A percentile compares a stretch with the other conserved stretches of the same genome.
These are phyloP conservation scores for Scutellaria minor DNA, from an alignment of 257 asterid genomes.

Conservation along the genomic window DNA sequence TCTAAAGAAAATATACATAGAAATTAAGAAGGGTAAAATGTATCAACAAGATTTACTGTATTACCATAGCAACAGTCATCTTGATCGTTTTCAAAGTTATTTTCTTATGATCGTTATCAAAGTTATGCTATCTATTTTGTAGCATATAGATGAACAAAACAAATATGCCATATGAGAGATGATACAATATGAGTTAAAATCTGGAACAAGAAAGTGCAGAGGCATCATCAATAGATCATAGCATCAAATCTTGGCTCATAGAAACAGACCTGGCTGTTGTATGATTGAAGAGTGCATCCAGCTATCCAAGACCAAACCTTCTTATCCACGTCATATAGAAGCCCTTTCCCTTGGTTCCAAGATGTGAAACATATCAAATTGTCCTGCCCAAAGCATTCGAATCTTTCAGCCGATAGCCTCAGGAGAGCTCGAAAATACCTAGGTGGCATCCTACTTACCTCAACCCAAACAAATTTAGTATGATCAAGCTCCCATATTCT, in stretches of 20 bases:
- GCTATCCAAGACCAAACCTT: conserved; percentile 97
- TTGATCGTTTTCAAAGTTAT: too few species aligned
- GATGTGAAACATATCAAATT: conserved; percentile 95
- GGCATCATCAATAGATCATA: conserved; percentile 47
- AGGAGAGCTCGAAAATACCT: conserved; percentile 87
- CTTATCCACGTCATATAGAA: conserved; percentile 90
- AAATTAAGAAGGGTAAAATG: too few species aligned
- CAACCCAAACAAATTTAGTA: conserved; percentile 75
- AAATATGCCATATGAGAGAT: too few species aligned
- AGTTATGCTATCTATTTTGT: too few species aligned
- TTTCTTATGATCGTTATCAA: too few species aligned
- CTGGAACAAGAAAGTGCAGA: too few species aligned
- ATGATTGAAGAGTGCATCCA: conserved; percentile 92
- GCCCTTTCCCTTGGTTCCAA: conserved; percentile 98
- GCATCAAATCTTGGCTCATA: conserved; percentile 99
- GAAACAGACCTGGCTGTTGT: conserved; percentile 95
- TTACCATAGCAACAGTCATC: too few species aligned
- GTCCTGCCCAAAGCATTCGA: conserved; percentile 97
- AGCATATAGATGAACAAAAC: too few species aligned
- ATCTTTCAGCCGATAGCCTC: conserved; percentile 94
- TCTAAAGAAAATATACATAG: background rate
- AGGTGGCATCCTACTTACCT: conserved; percentile 93
- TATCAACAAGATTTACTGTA: too few species aligned
- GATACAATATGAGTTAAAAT: too few species aligned
- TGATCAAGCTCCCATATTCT: conserved; percentile 99